Base-by-base conservation (phyloP, 2,329 filamentous ascomycete genomes). In the Aspergillus nomiae region DNA sequence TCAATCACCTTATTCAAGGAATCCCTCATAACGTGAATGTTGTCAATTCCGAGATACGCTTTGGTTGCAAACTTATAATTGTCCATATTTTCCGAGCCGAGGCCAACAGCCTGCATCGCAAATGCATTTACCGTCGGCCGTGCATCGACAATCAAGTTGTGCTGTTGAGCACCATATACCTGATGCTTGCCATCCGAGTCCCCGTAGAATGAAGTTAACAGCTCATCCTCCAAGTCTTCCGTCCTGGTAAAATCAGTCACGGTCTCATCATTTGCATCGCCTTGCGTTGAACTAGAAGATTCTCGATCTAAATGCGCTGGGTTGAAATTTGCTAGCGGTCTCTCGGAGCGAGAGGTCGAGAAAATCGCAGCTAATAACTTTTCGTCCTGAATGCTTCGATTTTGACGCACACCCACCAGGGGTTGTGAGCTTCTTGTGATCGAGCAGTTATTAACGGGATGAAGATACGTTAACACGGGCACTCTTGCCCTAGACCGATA, bases 71-170 rank as follows among this genome's bases (percentile, higher is more conserved):
- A 94, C 65, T 90, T 92, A 81, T 99, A 99, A 78, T 97, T 91
- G 67, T 97, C 92, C 92, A 98, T 97, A 72, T 97, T 97, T 78
- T 99, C 95, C 0, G 94, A 97, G 2, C 95, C 95, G 76, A 94
- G 89, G 8, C 95, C 95, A 67, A 94, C 89, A 4, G 94, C 92
- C 76, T 97, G 94, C 86, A 97, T 98, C 8, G 93, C 93, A 69
- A 94, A 89, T 24, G 95, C 95, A 76, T 99, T 99, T 69, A 99
- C 89, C 4, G 90, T 95, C 19, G 95, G 95, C 53, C 95, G 88
- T 51, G 95, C 95, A 81, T 99, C 95, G 51, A 99, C 93, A 69
- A 99, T 99, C 63, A 98, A 81, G 73, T 98, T 99, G 66, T 88
- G 88, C 75, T 97, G 92, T 70, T 97, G 94, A 14, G 94, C 94